Evolutionary conservation across 495 filamentous ascomycete genomes (phyloP), one percentile per base, ranked within the genome.

Genomic region (Tuber umbilicatum): DNA sequence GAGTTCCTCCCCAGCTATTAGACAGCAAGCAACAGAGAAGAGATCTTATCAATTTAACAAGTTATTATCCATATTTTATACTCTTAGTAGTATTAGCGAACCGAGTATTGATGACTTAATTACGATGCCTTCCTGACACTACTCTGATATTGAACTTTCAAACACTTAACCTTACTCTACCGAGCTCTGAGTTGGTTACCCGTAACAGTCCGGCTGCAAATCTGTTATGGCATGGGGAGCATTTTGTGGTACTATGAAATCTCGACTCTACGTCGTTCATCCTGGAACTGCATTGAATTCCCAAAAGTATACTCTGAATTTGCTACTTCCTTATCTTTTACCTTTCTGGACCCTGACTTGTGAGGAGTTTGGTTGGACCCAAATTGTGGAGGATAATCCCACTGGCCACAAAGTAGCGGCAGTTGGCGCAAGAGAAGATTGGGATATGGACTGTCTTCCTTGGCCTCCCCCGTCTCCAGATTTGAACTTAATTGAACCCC

Each of bases 311-410:
- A 71, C 31, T 5, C 38, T 4, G 5, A 43, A 43, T 43, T 43
- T 76, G 31, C 69, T 71, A 17, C 42, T 70, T 35, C 71, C 71
- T 31, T 35, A 43, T 5, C 71, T 78, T 4, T 47, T 79, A n/a
- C 77, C 74, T 3, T 79, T 79, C 37, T 71, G 64, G 77, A 60
- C 76, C 45, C 2, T 60, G 70, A 73, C 70, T n/a, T 76, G 67
- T 72, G 60, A 50, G 35, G 68, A 39, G 4, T 76, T 73, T 71
- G 38, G 74, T 43, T 76, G 67, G 70, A 39, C 41, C 45, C 4
- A 31, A 31, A 35, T 76, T 5, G 42, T 74, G 1, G 77, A 79
- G n/a, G 74, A 76, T 39, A 72, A 74, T 69, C 43, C 68, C 31
- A 47, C 71, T 23, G 68, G 77, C 9, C 74, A 78, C 69, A 78